Conservation (phyloP, 768 basidiomycete species). For the Boletus pseudo-olivaceus region DNA sequence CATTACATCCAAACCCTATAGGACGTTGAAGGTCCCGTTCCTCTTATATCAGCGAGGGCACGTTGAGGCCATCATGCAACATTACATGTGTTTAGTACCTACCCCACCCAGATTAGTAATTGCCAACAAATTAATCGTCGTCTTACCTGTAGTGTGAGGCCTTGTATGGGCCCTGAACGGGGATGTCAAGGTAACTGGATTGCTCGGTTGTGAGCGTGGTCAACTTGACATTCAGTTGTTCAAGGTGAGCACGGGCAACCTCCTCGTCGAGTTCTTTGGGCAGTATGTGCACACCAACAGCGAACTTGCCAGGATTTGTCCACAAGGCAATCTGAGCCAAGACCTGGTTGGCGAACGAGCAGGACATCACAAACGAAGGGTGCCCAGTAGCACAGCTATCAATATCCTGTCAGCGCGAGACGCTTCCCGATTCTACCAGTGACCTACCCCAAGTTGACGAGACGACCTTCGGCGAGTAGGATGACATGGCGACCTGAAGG, state of each 20-base stretch:
- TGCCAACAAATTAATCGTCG: background rate
- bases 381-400: constrained; percentile 92
- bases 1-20: constrained; percentile 41
- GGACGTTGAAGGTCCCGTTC: constrained; percentile 69
- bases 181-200: constrained; percentile 89
- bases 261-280: constrained; percentile 99
- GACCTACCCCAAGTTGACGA: constrained; percentile 92
- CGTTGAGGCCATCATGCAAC: constrained; percentile 68
- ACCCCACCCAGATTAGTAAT: background rate
- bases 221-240: constrained; percentile 90
- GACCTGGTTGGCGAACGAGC: constrained; percentile 98
- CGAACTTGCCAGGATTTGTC: constrained; percentile 90
- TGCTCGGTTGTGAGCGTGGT: constrained; percentile 71
- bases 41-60: constrained; percentile 59
- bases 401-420: constrained; percentile 6
- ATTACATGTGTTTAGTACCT: constrained; percentile 30
- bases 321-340: constrained; percentile 98
- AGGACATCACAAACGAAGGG: constrained; percentile 99
- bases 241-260: constrained; percentile 94
- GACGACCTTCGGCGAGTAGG: constrained; percentile 96
- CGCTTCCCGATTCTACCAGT: background rate
- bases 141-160: constrained; percentile 61
- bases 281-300: constrained; percentile 96
- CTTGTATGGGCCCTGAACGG: constrained; percentile 78
- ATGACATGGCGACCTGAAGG: constrained; percentile 89